Conservation (phyloP, 2,329 filamentous ascomycete genomes). For the Seiridium unicorne region DNA sequence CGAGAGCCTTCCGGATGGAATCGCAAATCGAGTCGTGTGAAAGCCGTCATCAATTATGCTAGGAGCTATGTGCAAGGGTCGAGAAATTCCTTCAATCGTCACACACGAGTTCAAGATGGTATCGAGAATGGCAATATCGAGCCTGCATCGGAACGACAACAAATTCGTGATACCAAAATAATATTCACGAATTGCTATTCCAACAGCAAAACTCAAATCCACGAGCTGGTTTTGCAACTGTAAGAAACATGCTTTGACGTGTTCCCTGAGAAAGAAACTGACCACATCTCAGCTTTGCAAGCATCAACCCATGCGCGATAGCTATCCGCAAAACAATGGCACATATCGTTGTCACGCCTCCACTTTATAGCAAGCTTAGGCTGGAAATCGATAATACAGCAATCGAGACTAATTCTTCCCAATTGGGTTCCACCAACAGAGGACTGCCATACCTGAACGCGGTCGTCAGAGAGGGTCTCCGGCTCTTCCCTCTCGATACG, state of each 20-base stretch:
- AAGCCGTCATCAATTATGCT: too few relatives aligned
- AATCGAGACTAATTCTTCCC: neutral
- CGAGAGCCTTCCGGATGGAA: too few relatives aligned
- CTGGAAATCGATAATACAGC: constrained; percentile 10
- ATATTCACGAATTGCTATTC: too few relatives aligned
- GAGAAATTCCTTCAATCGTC: too few relatives aligned
- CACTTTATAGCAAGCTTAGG: constrained; percentile 11
- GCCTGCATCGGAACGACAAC: too few relatives aligned
- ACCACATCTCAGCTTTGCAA: constrained; percentile 10
- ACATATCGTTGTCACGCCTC: constrained; percentile 9
- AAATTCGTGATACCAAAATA: too few relatives aligned
- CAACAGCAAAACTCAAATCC: too few relatives aligned
- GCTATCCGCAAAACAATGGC: constrained; percentile 7
- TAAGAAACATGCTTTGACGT: neutral
- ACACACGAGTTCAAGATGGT: too few relatives aligned
- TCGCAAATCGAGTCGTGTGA: too few relatives aligned
- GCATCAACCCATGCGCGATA: constrained; percentile 9
- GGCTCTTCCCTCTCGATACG: constrained; percentile 33
- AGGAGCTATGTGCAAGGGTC: too few relatives aligned
- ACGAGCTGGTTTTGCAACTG: neutral
- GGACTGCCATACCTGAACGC: constrained; percentile 33
- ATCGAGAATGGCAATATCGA: too few relatives aligned
- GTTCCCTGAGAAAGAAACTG: neutral
- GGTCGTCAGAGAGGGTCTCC: constrained; percentile 37
- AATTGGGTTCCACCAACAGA: neutral